phyloP scores from a whole-genome alignment of 2,329 filamentous ascomycete species.

The Fusarium dimerum region DNA sequence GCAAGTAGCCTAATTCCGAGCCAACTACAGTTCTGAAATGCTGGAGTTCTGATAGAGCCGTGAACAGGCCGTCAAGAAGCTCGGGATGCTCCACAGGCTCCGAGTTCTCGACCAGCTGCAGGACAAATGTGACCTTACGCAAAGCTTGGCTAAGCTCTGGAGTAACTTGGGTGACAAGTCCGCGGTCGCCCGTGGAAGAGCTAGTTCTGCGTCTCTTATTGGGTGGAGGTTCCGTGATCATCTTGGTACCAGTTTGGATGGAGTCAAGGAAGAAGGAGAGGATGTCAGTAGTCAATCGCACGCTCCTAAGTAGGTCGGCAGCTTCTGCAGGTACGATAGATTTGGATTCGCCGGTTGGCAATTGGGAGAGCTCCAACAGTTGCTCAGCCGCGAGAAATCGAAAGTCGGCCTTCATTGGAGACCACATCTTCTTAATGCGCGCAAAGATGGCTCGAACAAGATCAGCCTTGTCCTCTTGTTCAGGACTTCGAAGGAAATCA shows the following conservation, averaged over 20 bases:
- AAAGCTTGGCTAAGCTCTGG: constrained; percentile 68
- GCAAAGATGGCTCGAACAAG: constrained; percentile 67
- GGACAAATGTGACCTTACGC: constrained; percentile 78
- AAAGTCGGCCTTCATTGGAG: constrained; percentile 64
- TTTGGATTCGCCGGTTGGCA: constrained; percentile 36
- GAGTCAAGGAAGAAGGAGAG: constrained; percentile 72
- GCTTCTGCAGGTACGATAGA: constrained; percentile 57
- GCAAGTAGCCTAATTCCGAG: constrained; percentile 86
- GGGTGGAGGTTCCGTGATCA: constrained; percentile 70
- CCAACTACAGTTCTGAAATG: constrained; percentile 78
- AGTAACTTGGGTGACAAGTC: constrained; percentile 61
- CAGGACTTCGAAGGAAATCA: constrained; percentile 44
- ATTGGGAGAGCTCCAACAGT: constrained; percentile 63
- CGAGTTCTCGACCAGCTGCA: constrained; percentile 85
- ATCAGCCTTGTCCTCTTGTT: constrained; percentile 42
- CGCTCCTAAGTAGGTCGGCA: constrained; percentile 69
- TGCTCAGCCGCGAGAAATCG: constrained; percentile 61
- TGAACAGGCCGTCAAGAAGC: constrained; percentile 78
- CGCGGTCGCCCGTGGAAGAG: constrained; percentile 65
- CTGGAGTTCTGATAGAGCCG: constrained; percentile 82
- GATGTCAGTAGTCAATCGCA: constrained; percentile 73
- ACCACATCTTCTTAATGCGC: constrained; percentile 72
- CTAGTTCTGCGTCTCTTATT: constrained; percentile 81
- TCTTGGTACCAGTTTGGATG: constrained; percentile 71
- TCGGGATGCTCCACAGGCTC: constrained; percentile 73